A percentile compares a stretch with the other conserved stretches of the same genome.
phyloP scores from a whole-genome alignment of 257 asterid genomes.

The Lantana camara region DNA sequence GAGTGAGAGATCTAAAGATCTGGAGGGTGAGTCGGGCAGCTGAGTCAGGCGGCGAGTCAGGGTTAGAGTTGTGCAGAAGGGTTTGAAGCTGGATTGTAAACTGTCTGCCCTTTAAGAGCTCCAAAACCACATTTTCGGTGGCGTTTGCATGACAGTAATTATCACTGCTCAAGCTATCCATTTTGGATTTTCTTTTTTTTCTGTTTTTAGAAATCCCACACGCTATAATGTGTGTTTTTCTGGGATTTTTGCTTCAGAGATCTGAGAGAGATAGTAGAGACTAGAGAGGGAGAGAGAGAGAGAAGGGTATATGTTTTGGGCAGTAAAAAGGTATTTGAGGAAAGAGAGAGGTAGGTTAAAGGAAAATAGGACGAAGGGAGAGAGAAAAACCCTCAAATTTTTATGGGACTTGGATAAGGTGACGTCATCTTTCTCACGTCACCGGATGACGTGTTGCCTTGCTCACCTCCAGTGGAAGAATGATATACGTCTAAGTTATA shows the following conservation, averaged over 20 bases:
- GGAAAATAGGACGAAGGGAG: constrained; percentile 38
- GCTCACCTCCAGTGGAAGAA: background rate
- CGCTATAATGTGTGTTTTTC: constrained; percentile 5
- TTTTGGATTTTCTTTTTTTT: constrained; percentile 5
- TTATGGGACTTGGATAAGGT: constrained; percentile 16
- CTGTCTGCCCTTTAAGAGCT: constrained; percentile 50
- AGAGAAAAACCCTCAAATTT: constrained; percentile 17
- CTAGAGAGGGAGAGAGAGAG: background rate
- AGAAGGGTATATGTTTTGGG: background rate
- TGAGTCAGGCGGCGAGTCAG: constrained; percentile 6
- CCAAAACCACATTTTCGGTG: constrained; percentile 28
- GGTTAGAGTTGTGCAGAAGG: constrained; percentile 32
- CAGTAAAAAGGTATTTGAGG: constrained; percentile 11
- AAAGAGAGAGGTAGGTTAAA: constrained; percentile 36
- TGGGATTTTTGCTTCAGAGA: background rate
- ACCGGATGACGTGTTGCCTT: background rate
- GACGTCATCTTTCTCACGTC: background rate
- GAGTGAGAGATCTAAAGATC: constrained; percentile 49
- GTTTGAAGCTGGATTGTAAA: constrained; percentile 41
- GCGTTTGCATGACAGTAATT: constrained; percentile 26
- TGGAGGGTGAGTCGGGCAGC: constrained; percentile 33
- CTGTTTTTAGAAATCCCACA: background rate
- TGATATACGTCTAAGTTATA: no score
- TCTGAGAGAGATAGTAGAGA: background rate
- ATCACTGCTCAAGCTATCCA: constrained; percentile 17